Evolutionary conservation across 352 stramenopile species (phyloP).

Genomic region (Globisporangium orthogonon): DNA sequence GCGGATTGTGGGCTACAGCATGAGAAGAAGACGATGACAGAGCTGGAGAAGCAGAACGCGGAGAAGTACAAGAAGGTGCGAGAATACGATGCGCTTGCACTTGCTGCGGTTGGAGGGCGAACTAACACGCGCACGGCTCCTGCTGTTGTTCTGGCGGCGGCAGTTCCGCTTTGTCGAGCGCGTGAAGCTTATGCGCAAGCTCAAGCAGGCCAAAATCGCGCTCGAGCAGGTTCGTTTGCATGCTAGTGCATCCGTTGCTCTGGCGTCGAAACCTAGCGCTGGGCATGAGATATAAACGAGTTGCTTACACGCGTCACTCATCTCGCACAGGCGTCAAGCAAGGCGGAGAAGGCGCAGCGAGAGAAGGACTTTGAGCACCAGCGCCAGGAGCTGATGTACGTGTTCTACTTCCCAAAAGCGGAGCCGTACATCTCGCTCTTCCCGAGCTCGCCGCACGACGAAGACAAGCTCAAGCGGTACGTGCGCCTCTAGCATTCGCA

Average conservation of each 20-base stretch:
- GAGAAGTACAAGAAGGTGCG: conserved; percentile 81
- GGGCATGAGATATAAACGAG: no score
- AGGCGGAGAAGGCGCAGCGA: conserved; percentile 29
- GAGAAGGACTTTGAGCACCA: conserved; percentile 38
- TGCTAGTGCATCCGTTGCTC: no score
- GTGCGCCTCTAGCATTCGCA: no score
- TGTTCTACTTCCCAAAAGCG: conserved; percentile 74
- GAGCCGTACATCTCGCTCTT: conserved; percentile 73
- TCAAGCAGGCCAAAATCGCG: conserved; percentile 45
- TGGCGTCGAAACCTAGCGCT: no score
- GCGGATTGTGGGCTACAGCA: conserved; percentile 15
- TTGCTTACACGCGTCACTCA: not conserved
- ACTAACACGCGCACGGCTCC: not conserved
- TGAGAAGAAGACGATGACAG: conserved; percentile 36
- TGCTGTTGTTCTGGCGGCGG: not conserved
- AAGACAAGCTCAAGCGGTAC: conserved; percentile 39
- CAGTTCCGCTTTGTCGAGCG: conserved; percentile 79
- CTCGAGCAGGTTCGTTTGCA: conserved; percentile 33
- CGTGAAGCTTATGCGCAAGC: conserved; percentile 80
- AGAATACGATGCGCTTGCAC: not conserved
- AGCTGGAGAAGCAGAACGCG: conserved; percentile 59
- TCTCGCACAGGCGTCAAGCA: conserved; percentile 22
- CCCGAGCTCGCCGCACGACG: conserved; percentile 39
- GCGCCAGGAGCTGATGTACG: conserved; percentile 71
- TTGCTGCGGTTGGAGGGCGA: not conserved